Evolutionary conservation across 2,329 filamentous ascomycete species (phyloP).

Genomic region (Aureobasidium lini): DNA sequence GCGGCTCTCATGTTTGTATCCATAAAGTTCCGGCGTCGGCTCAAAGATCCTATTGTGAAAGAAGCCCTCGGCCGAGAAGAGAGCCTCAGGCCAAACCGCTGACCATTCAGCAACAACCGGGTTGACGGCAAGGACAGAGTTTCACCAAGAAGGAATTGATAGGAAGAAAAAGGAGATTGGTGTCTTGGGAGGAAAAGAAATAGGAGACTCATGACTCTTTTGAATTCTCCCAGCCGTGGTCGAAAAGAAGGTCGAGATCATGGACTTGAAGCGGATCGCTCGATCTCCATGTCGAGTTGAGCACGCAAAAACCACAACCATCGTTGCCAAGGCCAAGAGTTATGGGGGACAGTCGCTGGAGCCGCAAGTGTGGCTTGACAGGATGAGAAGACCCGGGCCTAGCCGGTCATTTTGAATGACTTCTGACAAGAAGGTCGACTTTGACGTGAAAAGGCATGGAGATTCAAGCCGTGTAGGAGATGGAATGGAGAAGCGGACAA

Average conservation of each 20-base stretch:
- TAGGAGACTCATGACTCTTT: constrained; percentile 9
- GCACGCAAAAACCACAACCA: background rate
- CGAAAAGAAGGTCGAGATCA: background rate
- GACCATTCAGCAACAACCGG: background rate
- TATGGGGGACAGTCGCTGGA: background rate
- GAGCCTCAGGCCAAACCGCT: background rate
- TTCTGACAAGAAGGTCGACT: background rate
- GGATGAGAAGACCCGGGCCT: too few species aligned
- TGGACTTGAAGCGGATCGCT: background rate
- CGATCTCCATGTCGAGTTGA: constrained; percentile 2
- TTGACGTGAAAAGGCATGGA: too few species aligned
- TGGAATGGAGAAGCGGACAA: too few species aligned
- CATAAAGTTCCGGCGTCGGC: background rate
- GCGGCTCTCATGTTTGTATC: background rate
- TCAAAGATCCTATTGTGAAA: background rate
- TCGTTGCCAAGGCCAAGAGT: background rate
- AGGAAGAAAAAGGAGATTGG: background rate
- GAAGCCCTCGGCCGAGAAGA: background rate
- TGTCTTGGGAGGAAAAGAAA: background rate
- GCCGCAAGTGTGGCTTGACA: background rate
- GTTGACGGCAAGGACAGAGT: background rate
- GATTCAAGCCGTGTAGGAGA: too few species aligned
- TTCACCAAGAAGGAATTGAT: background rate
- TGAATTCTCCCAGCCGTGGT: background rate
- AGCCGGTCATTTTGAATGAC: too few species aligned